Evolutionary conservation across 352 stramenopile species (phyloP).

Genomic region (Pseudoperonospora humuli): DNA sequence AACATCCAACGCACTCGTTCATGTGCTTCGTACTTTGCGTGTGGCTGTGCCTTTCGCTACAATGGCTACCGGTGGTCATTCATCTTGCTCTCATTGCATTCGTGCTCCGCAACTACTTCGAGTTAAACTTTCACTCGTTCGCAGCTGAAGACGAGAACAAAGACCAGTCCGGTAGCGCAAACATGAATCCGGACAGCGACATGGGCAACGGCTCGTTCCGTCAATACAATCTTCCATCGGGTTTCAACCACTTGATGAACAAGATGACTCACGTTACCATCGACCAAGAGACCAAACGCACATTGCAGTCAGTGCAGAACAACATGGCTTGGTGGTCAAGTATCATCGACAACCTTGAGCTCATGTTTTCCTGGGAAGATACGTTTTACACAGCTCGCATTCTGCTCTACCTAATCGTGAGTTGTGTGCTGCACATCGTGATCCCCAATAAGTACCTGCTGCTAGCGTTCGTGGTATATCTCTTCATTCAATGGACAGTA

Average conservation of each 20-base stretch:
- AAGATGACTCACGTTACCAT: conserved; percentile 86
- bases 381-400: conserved; percentile 80
- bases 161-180: conserved; percentile 18
- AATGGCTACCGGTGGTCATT: conserved; percentile 74
- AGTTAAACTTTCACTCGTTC: conserved; percentile 79
- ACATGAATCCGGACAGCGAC: conserved; percentile 19
- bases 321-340: conserved; percentile 86
- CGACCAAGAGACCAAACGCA: conserved; percentile 74
- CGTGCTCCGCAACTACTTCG: conserved; percentile 78
- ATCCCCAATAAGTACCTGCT: conserved; percentile 82
- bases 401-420: conserved; percentile 75
- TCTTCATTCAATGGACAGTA: conserved; percentile 77
- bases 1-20: conserved; percentile 75
- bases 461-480: conserved; percentile 63
- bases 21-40: conserved; percentile 81
- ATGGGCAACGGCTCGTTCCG: conserved; percentile 49
- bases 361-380: conserved; percentile 86
- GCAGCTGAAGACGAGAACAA: conserved; percentile 39
- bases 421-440: conserved; percentile 78
- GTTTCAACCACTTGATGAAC: conserved; percentile 86
- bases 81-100: conserved; percentile 76
- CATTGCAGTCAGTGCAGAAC: conserved; percentile 81
- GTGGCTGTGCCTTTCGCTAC: conserved; percentile 75
- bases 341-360: conserved; percentile 76
- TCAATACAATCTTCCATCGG: conserved; percentile 71